Evolutionary conservation across 768 basidiomycete species (phyloP), one percentile per base, ranked within the genome.

Genomic region (Lentinula guzmanii): DNA sequence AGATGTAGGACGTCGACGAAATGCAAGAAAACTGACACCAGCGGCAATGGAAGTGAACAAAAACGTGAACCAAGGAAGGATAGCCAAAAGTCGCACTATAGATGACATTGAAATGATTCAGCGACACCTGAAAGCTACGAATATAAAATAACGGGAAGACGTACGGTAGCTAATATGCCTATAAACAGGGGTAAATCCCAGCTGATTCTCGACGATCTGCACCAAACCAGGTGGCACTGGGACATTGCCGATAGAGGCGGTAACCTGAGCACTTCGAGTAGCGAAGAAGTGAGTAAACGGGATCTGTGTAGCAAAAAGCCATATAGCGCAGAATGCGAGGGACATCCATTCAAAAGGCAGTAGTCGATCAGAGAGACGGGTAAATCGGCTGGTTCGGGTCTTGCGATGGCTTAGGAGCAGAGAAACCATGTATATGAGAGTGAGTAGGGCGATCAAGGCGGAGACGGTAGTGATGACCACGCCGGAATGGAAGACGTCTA

Each of bases 241-340:
- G 11, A 71, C 33, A 4, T 68, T 70, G 7, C 65, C 69, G 58
- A 80, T 53, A 21, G 66, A 70, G n/a, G 77, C 79, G n/a, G 64
- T 54, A 55, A 82, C 70, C 58, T 70, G 69, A 21, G 78, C 80
- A 21, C 67, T 65, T 24, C 71, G 72, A 51, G 68, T 83, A 34
- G 73, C 74, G 61, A 77, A 74, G 67, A 78, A 76, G 66, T 72
- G 70, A 15, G 77, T 77, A 66, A 76, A 79, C 6, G 82, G 72
- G 8, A 83, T 71, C 24, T 77, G 69, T 4, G 73, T 70, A 18
- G 77, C 78, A 64, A 83, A 73, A 45, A 83, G 69, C 77, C 77
- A 82, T 28, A 75, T 46, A 39, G 74, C 66, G 64, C 73, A 73
- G 64, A 82, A 79, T 21, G 71, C 68, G 52, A 82, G 71, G 15